phyloP scores from a whole-genome alignment of 495 filamentous ascomycete genomes.

The Tuber calosporum region DNA sequence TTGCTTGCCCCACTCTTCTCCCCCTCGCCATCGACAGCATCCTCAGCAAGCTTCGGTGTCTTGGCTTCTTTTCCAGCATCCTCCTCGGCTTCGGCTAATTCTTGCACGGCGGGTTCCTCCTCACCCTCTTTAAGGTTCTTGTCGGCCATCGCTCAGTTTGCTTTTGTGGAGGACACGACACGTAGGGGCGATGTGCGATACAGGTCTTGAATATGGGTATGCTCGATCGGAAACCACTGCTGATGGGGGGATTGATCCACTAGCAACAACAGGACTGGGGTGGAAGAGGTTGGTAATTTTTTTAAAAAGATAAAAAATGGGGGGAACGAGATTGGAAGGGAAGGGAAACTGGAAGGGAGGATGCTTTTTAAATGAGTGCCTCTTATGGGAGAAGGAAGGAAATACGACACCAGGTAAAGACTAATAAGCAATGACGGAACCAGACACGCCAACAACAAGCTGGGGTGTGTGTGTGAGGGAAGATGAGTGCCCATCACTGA shows the following conservation, averaged over 20 bases:
- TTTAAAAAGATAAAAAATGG: slow-evolving; percentile 8
- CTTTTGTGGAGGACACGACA: slow-evolving; percentile 9
- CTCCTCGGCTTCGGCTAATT: slow-evolving; percentile 42
- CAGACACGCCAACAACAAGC: slow-evolving; percentile 26
- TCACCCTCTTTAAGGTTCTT: slow-evolving; percentile 44
- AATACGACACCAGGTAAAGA: slow-evolving; percentile 31
- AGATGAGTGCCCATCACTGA: not conserved
- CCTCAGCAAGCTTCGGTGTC: slow-evolving; percentile 40
- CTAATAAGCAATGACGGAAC: slow-evolving; percentile 39
- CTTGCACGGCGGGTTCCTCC: slow-evolving; percentile 30
- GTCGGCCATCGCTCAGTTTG: slow-evolving; percentile 22
- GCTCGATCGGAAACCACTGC: slow-evolving; percentile 7
- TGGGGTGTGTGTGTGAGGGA: slow-evolving; percentile 13
- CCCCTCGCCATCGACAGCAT: slow-evolving; percentile 23
- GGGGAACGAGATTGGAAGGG: slow-evolving; percentile 21
- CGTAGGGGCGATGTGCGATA: not conserved
- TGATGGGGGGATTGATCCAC: not conserved
- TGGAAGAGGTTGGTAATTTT: not conserved
- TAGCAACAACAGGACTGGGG: not conserved
- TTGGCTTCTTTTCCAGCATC: slow-evolving; percentile 43
- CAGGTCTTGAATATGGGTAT: slow-evolving; percentile 16
- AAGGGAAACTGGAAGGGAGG: slow-evolving; percentile 20
- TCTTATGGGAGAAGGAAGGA: not conserved
- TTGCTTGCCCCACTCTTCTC: slow-evolving; percentile 32
- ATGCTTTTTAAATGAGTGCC: slow-evolving; percentile 31